Percentiles rank a stretch among this genome's conserved stretches.
Conservation (phyloP, 805 yeast species). For the Hanseniaspora lachancei region DNA sequence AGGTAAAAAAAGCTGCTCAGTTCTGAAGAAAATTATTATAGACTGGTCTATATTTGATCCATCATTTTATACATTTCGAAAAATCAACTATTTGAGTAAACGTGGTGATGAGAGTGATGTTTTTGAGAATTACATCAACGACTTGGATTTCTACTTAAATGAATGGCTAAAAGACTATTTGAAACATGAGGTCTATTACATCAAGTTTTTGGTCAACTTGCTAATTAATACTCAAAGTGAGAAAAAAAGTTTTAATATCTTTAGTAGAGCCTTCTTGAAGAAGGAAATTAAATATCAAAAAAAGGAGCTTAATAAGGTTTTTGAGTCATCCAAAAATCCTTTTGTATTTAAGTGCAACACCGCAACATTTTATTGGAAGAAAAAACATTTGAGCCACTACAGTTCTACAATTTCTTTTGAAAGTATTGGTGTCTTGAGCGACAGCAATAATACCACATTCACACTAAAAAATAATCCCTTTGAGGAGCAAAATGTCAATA, state of each 20-base stretch:
- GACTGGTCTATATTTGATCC: slow-evolving; percentile 9
- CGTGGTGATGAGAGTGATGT: background rate
- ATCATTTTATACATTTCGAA: background rate
- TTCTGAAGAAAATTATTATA: background rate
- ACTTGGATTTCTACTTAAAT: slow-evolving; percentile 1
- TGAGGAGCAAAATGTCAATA: background rate
- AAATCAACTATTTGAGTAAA: background rate
- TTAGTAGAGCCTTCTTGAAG: background rate
- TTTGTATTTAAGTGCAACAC: background rate
- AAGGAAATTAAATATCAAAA: background rate
- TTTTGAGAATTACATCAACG: background rate
- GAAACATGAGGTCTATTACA: background rate
- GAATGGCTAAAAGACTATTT: background rate
- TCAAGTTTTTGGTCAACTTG: background rate
- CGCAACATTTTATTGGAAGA: slow-evolving; percentile 1
- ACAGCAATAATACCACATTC: background rate
- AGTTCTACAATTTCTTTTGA: background rate
- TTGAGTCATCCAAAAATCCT: background rate
- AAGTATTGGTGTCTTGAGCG: background rate
- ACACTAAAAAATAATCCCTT: background rate
- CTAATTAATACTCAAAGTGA: background rate
- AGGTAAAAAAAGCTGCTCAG: background rate
- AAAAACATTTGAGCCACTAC: background rate
- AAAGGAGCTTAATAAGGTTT: background rate
- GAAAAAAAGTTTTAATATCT: background rate